Base-by-base conservation (phyloP, 2,329 filamentous ascomycete genomes). In the Zalaria obscura region DNA sequence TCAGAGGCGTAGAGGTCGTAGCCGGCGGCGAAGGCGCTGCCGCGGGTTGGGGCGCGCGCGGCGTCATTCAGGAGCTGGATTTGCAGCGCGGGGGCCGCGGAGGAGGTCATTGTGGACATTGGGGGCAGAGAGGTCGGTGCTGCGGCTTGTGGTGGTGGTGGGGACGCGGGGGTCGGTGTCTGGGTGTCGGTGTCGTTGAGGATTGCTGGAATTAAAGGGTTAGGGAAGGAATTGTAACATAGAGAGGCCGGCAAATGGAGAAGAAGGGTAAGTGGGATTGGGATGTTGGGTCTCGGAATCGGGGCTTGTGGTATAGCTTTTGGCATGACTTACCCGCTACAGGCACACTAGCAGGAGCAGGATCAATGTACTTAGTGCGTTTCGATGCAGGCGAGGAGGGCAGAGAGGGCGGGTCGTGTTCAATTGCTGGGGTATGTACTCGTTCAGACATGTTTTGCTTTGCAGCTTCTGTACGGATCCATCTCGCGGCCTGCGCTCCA, bases 1-100 rank as follows among this genome's bases (percentile, higher is more conserved):
- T 76, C 76, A 2, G 86, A 75, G 40, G 69, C 62, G 64, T 95
- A 96, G 44, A 98, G 59, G 63, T 98, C 91, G 66, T 96, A 96
- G 31, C 91, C 91, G 1, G 91, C 91, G 1, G 91, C 85, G 56
- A 84, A 88, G 40, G 79, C 81, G 50, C 84, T 93, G 50, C 91
- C 91, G 42, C 89, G 79, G 0, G 86, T 96, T 7, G 91, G 91
- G 25, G 88, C 72, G 37, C 73, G 75, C n/a, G 81, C 91, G 48
- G 80, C 77, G 32, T 78, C 69, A 5, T 82, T 82, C 45, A 96
- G 79, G 63, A 93, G 87, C 72, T 95, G 89, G 64, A 98, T 78
- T 47, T 86, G 75, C 40, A 94, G 73, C 3, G 80, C 67, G n/a
- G 79, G 78, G 29, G 62, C 57, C 42, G 58, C 56, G 51, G 51